phyloP scores from a whole-genome alignment of 2,329 filamentous ascomycete genomes.

The Fusarium chaquense region DNA sequence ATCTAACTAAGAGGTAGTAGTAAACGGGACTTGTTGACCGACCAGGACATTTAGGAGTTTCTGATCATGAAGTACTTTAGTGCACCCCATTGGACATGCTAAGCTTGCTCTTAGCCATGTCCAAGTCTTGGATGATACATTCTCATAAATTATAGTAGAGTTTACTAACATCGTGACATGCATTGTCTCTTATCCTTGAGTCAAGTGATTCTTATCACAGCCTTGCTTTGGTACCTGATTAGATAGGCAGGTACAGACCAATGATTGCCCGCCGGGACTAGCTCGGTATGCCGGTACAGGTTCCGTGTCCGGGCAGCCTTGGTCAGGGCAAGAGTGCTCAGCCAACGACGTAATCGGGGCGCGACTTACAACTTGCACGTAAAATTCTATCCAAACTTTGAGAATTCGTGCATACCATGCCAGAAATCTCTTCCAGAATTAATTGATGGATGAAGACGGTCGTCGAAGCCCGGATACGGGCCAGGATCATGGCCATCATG shows the following conservation, averaged over 20 bases:
- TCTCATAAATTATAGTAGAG: neutral
- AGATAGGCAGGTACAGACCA: constrained; percentile 19
- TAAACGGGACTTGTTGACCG: neutral
- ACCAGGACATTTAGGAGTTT: constrained; percentile 1
- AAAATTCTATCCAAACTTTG: constrained; percentile 24
- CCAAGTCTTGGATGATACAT: neutral
- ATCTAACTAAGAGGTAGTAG: neutral
- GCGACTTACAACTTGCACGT: constrained; percentile 27
- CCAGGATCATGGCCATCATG: constrained; percentile 32
- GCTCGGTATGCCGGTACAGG: constrained; percentile 30
- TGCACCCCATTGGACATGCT: neutral
- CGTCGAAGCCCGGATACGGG: constrained; percentile 32
- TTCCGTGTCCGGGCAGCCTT: constrained; percentile 41
- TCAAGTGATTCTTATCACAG: constrained; percentile 11
- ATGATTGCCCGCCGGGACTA: constrained; percentile 36
- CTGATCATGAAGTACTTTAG: constrained; percentile 28
- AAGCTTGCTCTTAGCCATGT: neutral
- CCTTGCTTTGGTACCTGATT: constrained; percentile 23
- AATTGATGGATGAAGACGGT: constrained; percentile 49
- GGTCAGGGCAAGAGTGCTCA: constrained; percentile 30
- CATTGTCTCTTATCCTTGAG: neutral
- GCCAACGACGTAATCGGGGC: constrained; percentile 45
- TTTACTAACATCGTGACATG: neutral
- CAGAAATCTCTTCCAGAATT: constrained; percentile 17
- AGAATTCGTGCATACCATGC: constrained; percentile 35